These are phyloP conservation scores for Crataegus laevigata DNA, from an alignment of 306 rosid genomes.

Conservation along the genomic window DNA sequence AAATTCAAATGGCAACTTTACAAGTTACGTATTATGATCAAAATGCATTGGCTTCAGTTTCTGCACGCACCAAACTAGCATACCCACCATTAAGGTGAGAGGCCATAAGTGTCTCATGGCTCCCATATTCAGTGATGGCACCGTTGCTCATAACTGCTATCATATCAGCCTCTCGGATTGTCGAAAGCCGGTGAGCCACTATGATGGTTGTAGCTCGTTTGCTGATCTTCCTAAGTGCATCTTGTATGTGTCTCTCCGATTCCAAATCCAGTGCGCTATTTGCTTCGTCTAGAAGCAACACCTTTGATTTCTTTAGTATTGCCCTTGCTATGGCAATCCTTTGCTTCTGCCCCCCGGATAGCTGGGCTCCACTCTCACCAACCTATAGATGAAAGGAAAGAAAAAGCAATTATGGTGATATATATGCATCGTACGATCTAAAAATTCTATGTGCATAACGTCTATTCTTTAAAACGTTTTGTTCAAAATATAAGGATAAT, in stretches of 20 bases:
- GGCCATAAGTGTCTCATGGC: constrained; percentile 62
- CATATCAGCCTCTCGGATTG: constrained; percentile 61
- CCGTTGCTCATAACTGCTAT: constrained; percentile 75
- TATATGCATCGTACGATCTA: neutral
- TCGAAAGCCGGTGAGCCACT: constrained; percentile 71
- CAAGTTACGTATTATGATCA: neutral
- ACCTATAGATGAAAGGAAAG: constrained; percentile 30
- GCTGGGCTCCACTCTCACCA: constrained; percentile 74
- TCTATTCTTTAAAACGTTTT: neutral
- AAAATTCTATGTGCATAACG: neutral
- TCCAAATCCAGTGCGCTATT: constrained; percentile 87
- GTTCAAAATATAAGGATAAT: neutral
- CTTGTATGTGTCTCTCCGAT: constrained; percentile 71
- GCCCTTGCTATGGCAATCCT: constrained; percentile 84
- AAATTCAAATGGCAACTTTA: neutral
- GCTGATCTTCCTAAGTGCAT: constrained; percentile 45
- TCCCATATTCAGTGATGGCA: constrained; percentile 57
- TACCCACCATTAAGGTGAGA: constrained; percentile 52
- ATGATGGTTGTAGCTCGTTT: constrained; percentile 61
- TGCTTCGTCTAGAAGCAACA: constrained; percentile 84
- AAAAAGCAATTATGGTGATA: neutral
- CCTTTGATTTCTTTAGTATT: constrained; percentile 64
- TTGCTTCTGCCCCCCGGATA: constrained; percentile 91
- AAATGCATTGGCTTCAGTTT: constrained; percentile 73
- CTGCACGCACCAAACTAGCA: constrained; percentile 60